Conservation (phyloP, 441 rosid species). For the Adansonia madagascariensis region DNA sequence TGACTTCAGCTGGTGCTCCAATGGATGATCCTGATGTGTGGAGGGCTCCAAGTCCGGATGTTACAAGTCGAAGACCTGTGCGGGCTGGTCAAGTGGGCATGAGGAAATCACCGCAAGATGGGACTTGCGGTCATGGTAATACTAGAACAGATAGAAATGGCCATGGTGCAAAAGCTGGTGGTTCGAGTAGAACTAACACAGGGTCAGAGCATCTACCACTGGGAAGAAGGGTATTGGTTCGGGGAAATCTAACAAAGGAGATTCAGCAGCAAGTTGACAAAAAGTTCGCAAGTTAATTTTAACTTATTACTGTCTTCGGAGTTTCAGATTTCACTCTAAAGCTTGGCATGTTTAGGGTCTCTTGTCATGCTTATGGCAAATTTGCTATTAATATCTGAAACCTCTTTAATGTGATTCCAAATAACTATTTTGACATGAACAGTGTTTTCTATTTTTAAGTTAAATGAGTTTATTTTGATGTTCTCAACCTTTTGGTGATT, state of each 20-base stretch:
- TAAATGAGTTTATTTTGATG: slow-evolving; percentile 14
- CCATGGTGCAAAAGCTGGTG: slow-evolving; percentile 74
- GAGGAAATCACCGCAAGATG: slow-evolving; percentile 94
- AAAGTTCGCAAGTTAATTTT: background rate
- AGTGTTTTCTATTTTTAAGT: background rate
- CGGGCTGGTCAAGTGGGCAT: slow-evolving; percentile 78
- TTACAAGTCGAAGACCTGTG: slow-evolving; percentile 69
- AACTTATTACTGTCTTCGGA: background rate
- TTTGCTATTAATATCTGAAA: background rate
- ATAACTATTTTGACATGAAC: background rate
- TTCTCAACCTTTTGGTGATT: slow-evolving; percentile 18
- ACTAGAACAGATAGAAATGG: slow-evolving; percentile 63
- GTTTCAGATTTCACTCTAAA: background rate
- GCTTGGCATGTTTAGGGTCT: background rate
- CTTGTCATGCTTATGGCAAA: background rate
- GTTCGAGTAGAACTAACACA: slow-evolving; percentile 58
- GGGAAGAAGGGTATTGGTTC: slow-evolving; percentile 81
- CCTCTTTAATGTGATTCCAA: background rate
- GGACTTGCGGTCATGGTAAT: slow-evolving; percentile 83
- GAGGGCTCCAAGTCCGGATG: slow-evolving; percentile 95
- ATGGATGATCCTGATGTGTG: slow-evolving; percentile 99
- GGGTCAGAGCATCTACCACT: slow-evolving; percentile 67
- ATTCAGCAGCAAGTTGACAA: slow-evolving; percentile 61
- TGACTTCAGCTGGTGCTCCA: slow-evolving; percentile 77
- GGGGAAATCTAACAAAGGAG: slow-evolving; percentile 75